phyloP scores from a whole-genome alignment of 768 basidiomycete species.

The Lactifluus rugatus region DNA sequence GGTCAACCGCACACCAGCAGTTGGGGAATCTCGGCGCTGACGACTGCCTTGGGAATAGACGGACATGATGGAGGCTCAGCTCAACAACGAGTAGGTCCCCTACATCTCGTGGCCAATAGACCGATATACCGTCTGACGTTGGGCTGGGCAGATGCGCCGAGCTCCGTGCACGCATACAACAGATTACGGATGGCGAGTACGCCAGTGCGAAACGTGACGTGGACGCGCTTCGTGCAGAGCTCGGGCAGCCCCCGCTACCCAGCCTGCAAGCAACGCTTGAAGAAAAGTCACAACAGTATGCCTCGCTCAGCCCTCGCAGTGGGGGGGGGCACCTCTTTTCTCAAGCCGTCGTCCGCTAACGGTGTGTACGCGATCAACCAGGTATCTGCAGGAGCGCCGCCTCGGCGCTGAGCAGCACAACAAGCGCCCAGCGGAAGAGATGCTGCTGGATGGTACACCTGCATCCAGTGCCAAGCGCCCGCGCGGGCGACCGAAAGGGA shows the following conservation, averaged over 20 bases:
- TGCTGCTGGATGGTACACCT: conserved; percentile 11
- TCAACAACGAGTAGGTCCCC: conserved; percentile 54
- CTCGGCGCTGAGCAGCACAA: conserved; percentile 22
- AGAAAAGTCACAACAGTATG: conserved; percentile 50
- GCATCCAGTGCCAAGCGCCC: conserved; percentile 26
- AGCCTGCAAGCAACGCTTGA: conserved; percentile 65
- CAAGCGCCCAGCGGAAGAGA: conserved; percentile 24
- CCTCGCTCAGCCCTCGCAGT: conserved; percentile 14
- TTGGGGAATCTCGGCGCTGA: conserved; percentile 3
- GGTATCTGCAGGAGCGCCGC: conserved; percentile 28
- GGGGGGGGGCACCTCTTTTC: background rate
- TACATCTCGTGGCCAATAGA: background rate
- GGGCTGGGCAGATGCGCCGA: conserved; percentile 43
- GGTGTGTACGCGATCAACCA: conserved; percentile 1
- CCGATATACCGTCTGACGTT: conserved; percentile 7
- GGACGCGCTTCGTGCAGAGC: conserved; percentile 62
- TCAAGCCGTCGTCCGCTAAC: background rate
- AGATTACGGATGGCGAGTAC: conserved; percentile 69
- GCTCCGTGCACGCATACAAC: conserved; percentile 55
- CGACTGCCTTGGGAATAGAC: conserved; percentile 30
- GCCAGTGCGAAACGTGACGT: conserved; percentile 65
- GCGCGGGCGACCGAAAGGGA: conserved; percentile 29
- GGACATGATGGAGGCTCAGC: conserved; percentile 56
- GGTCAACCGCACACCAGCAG: background rate
- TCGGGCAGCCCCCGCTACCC: conserved; percentile 67